These are phyloP conservation scores for Volvox africanus DNA, from an alignment of 139 green algal genomes.

Conservation along the genomic window DNA sequence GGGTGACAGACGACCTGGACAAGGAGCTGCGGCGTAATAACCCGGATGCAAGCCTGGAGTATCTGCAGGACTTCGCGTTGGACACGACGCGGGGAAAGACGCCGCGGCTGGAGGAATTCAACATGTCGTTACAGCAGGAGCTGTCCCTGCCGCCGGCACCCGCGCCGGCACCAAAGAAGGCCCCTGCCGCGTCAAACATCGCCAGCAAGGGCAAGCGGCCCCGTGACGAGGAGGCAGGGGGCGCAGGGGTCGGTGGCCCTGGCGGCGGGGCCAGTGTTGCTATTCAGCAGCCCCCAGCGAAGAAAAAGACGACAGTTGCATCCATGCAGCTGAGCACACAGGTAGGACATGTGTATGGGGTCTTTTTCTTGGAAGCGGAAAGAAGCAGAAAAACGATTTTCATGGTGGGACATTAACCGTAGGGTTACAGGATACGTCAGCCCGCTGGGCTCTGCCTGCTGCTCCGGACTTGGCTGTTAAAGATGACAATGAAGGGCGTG, in stretches of 20 bases:
- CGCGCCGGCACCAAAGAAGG: slow-evolving; percentile 12
- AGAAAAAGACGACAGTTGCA: not conserved
- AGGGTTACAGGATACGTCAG: too few species aligned
- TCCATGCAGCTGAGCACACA: slow-evolving; percentile 1
- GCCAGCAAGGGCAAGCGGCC: slow-evolving; percentile 49
- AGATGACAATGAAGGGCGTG: too few species aligned
- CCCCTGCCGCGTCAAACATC: not conserved
- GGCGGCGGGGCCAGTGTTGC: not conserved
- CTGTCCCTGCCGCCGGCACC: slow-evolving; percentile 21
- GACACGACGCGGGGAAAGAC: slow-evolving; percentile 45
- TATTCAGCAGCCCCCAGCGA: not conserved
- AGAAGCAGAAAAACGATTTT: too few species aligned
- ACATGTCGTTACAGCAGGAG: slow-evolving; percentile 41
- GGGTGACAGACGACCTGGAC: slow-evolving; percentile 71
- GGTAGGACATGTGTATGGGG: not conserved
- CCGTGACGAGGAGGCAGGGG: slow-evolving; percentile 22
- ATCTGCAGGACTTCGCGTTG: slow-evolving; percentile 36
- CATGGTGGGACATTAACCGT: too few species aligned
- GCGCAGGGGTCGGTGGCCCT: not conserved
- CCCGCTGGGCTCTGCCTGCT: too few species aligned
- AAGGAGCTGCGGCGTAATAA: slow-evolving; percentile 59
- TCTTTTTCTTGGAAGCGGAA: too few species aligned
- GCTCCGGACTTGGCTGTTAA: too few species aligned
- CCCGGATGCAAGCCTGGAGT: slow-evolving; percentile 26
- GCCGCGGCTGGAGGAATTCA: slow-evolving; percentile 41